Percentiles rank a stretch among this genome's conserved stretches.
phyloP scores from a whole-genome alignment of 1,139 yeast species.

The Yamadazyma aaseri region DNA sequence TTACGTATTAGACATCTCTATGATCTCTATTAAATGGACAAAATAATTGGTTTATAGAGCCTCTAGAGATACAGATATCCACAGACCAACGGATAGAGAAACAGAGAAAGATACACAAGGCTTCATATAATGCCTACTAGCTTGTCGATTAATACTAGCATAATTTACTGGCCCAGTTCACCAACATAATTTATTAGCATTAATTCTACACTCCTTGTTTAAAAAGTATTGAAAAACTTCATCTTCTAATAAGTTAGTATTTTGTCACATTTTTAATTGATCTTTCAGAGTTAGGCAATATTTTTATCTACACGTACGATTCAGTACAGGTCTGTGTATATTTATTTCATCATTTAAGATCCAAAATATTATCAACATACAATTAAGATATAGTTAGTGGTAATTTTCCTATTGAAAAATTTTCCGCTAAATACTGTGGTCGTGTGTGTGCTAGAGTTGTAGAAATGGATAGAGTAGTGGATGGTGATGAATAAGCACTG shows the following conservation, averaged over 20 bases:
- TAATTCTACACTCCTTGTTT: neutral
- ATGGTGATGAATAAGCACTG: too few species aligned
- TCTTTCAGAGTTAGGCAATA: slow-evolving; percentile 35
- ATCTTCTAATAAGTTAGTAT: slow-evolving; percentile 1
- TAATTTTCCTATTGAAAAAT: neutral
- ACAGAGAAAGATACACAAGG: too few species aligned
- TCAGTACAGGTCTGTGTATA: slow-evolving; percentile 68
- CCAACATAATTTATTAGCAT: neutral
- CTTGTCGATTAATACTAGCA: too few species aligned
- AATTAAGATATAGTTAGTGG: neutral
- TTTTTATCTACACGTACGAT: slow-evolving; percentile 33
- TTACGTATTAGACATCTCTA: neutral
- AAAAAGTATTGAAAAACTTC: neutral
- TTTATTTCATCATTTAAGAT: slow-evolving; percentile 41
- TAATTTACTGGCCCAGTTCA: neutral
- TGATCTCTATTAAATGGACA: neutral
- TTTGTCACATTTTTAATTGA: neutral
- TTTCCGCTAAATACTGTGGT: slow-evolving; percentile 1
- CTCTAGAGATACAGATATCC: too few species aligned
- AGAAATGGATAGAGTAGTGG: too few species aligned
- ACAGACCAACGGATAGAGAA: too few species aligned
- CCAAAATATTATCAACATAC: slow-evolving; percentile 3
- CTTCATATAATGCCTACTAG: too few species aligned
- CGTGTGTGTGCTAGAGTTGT: slow-evolving; percentile 1
- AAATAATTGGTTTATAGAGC: neutral